Base-by-base conservation (phyloP, 768 basidiomycete species). In the Mycena capillaripes region DNA sequence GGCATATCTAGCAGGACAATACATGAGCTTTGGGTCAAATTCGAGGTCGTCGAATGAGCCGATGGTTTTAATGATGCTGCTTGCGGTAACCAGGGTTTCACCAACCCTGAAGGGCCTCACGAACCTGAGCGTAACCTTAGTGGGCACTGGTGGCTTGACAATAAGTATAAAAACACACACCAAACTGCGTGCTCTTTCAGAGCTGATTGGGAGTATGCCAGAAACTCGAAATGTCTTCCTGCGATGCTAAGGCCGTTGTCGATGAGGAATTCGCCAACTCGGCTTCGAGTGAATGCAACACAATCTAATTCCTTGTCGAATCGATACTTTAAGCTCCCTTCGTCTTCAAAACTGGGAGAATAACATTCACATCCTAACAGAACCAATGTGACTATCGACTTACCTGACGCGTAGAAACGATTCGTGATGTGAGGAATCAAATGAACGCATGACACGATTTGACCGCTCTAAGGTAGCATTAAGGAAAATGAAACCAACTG, bases 201-300 rank as follows among this genome's bases (percentile, higher is more conserved):
- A 0, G 93, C 91, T 4, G 92, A 93, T 75, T 90, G 91, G 0
- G 92, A 93, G 79, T 93, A 94, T 0, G 90, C 93, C 17, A 95
- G 83, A 76, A 93, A 93, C 0, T 85, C 71, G 75, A 93, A 94
- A 11, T 77, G 76, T 40, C 89, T 83, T 1, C 88, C 87, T 2
- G 88, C 91, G 38, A 95, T 85, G 4, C 44, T 77, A n/a, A 93
- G 76, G 0, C 90, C 90, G 10, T 82, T 67, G 1, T 83, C 64
- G 19, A 87, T 78, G 32, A 90, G 76, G 44, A 85, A 76, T 16
- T 81, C 75, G 1, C 89, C 88, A 21, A 92, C 83, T 40, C 91
- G 85, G 3, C 76, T 63, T 30, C 80, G 77, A 63, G 92, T 84
- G 72, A 92, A 93, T 8, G 60, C 76, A 8, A 81, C 80, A 4